Conservation (phyloP, 139 green algal species). For the Coelastrella sp. region DNA sequence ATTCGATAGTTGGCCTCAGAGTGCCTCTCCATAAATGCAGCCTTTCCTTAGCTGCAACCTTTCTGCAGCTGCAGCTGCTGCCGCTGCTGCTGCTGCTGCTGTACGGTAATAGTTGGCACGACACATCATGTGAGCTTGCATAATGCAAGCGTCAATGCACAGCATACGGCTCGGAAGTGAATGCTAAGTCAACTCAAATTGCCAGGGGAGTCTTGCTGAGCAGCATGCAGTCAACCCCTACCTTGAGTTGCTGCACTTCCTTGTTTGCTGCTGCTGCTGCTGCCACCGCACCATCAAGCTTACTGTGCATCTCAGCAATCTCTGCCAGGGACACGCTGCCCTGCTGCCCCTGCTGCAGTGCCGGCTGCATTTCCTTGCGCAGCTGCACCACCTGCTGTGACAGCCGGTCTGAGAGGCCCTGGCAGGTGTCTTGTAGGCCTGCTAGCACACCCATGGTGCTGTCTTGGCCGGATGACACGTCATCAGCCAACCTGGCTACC, state of each 20-base stretch:
- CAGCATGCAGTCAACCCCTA: not conserved
- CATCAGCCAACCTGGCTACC: not conserved
- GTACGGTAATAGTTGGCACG: too few relatives aligned
- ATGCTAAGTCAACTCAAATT: too few relatives aligned
- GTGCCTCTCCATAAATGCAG: too few relatives aligned
- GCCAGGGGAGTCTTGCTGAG: too few relatives aligned
- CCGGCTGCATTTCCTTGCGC: conserved; percentile 32
- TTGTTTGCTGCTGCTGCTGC: not conserved
- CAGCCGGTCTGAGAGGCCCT: conserved; percentile 3
- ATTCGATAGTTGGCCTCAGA: too few relatives aligned
- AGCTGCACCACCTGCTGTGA: conserved; percentile 14
- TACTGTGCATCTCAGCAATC: not conserved
- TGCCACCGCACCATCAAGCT: not conserved
- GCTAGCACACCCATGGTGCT: not conserved
- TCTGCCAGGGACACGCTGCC: conserved; percentile 21
- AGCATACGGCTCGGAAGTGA: too few relatives aligned
- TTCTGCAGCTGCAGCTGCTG: too few relatives aligned
- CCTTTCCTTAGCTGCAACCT: too few relatives aligned
- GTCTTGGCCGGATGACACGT: not conserved
- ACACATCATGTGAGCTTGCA: too few relatives aligned
- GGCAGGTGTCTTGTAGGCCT: not conserved
- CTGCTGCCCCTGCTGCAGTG: not conserved
- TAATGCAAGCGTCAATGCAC: too few relatives aligned
- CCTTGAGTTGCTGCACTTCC: conserved; percentile 6
- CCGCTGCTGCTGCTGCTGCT: too few relatives aligned